Conservation (phyloP, 768 basidiomycete species). For the Leccinum disarticulatum region DNA sequence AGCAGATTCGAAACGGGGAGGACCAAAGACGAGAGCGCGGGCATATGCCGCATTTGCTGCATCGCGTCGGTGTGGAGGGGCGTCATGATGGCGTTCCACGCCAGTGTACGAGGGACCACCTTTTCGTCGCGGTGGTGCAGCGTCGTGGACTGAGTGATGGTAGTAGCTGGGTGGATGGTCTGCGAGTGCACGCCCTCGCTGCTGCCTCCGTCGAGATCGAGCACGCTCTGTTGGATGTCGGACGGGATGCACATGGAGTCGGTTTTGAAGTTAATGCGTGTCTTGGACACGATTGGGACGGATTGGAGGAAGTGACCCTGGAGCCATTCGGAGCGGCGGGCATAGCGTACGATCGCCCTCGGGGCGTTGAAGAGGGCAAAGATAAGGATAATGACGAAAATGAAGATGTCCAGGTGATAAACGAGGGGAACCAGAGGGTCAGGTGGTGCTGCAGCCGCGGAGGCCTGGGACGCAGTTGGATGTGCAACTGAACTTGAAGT, state of each 20-base stretch:
- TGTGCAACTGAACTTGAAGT: neutral
- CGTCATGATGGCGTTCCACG: neutral
- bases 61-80: neutral
- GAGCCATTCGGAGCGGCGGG: conserved; percentile 49
- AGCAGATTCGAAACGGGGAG: conserved; percentile 44
- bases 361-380: conserved; percentile 47
- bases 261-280: conserved; percentile 15
- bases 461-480: neutral
- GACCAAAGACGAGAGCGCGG: conserved; percentile 40
- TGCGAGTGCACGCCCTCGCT: conserved; percentile 14
- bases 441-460: neutral
- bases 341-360: conserved; percentile 50
- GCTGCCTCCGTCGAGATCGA: conserved; percentile 19
- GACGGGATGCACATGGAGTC: conserved; percentile 16
- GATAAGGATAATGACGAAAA: conserved; percentile 41
- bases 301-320: conserved; percentile 48
- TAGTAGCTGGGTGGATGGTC: neutral
- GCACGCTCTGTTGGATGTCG: conserved; percentile 7
- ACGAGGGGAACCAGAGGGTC: conserved; percentile 19
- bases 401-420: conserved; percentile 45
- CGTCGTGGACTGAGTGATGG: conserved; percentile 1
- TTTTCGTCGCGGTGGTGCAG: conserved; percentile 11
- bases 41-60: conserved; percentile 32
- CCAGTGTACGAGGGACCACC: neutral
- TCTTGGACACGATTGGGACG: conserved; percentile 1